Percentiles rank a stretch among this genome's conserved stretches.
These are phyloP conservation scores for Neltuma alba DNA, from an alignment of 306 rosid species.

Conservation along the genomic window DNA sequence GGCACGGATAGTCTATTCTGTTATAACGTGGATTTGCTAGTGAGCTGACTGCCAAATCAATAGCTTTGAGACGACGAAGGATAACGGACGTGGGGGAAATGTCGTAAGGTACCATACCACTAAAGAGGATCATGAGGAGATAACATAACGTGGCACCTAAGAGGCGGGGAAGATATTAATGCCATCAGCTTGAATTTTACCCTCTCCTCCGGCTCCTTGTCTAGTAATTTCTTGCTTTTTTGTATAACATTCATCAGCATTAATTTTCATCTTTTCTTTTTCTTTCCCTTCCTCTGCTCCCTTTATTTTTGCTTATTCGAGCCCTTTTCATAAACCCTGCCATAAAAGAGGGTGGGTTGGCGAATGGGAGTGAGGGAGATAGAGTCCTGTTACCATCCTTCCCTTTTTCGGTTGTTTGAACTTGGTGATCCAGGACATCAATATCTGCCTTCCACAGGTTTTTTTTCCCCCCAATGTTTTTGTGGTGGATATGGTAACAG, in stretches of 20 bases:
- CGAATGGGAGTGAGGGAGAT: conserved; percentile 8
- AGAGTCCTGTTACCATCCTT: conserved; percentile 14
- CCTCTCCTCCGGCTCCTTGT: conserved; percentile 43
- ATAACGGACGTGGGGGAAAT: conserved; percentile 39
- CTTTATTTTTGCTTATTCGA: conserved; percentile 34
- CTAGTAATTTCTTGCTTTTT: conserved; percentile 52
- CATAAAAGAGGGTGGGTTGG: conserved; percentile 26
- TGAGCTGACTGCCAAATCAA: conserved; percentile 40
- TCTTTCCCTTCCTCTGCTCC: conserved; percentile 30
- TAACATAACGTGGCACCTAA: background rate
- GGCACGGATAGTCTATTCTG: conserved; percentile 33
- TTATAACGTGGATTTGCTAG: conserved; percentile 46
- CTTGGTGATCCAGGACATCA: conserved; percentile 49
- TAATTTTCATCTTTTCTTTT: conserved; percentile 48
- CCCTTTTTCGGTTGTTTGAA: conserved; percentile 14
- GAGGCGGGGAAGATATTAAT: conserved; percentile 33
- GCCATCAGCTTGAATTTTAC: conserved; percentile 42
- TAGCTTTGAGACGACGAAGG: conserved; percentile 32
- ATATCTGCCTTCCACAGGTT: conserved; percentile 49
- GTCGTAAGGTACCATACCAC: conserved; percentile 48
- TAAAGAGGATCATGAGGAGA: conserved; percentile 25
- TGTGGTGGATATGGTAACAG: conserved; percentile 53
- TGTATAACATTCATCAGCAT: conserved; percentile 71
- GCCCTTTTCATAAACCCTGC: conserved; percentile 37
- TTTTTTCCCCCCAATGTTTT: conserved; percentile 17